Base-by-base conservation (phyloP, 768 basidiomycete species). In the Lactarius akahatsu region DNA sequence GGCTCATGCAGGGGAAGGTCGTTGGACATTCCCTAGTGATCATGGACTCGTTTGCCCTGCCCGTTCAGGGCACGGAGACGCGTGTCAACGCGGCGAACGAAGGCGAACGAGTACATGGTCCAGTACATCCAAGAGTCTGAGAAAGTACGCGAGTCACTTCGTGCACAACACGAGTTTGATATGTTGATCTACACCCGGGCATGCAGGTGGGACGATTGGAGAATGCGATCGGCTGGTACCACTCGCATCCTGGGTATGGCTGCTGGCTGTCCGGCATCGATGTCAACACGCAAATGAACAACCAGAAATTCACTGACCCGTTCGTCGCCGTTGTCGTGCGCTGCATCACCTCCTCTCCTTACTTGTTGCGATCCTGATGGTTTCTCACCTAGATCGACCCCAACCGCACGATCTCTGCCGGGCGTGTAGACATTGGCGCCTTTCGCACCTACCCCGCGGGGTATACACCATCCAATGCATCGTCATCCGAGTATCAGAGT, bases 201-300 rank as follows among this genome's bases (percentile, higher is more conserved):
- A 50, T 6, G 61, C 76, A 97, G 87, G 94, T 92, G 16, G 90
- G 89, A 59, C 80, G 95, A 73, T 80, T 86, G 57, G 94, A 96
- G 76, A 87, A 95, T 74, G 89, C 87, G 8, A 91, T 96, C 70
- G 94, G 94, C n/a, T 96, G 94, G 94, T 97, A 97, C 75, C 94
- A 97, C 76, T 96, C 94, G 18, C 97, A 99, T 79, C 97, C 97
- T 6, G 97, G 97, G 16, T 99, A 98, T 74, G 97, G 97, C 20
- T 99, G 97, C 77, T 99, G 97, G 97, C 80, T 99, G 10, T 98
- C 96, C 15, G 97, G 97, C 30, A 98, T 99, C 78, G 97, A 99
- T 73, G 97, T 98, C 65, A 92, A 91, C 75, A 99, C 97, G 0
- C 97, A 99, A 74, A 84, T 92, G 80, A 94, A 87, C 73, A 96